Conservation (phyloP, 345 rosid species). For the Rubroshorea leprosula region DNA sequence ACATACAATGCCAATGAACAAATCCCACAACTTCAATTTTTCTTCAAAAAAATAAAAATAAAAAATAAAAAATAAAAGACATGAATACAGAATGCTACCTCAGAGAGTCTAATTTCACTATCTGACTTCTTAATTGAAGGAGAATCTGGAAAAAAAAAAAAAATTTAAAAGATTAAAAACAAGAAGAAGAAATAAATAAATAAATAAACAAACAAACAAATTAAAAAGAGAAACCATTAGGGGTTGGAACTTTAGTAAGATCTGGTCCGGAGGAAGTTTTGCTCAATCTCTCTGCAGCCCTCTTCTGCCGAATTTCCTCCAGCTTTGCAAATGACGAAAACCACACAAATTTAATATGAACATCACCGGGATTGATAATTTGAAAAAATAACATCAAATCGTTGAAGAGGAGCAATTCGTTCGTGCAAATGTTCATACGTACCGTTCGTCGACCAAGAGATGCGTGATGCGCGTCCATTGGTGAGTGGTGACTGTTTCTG, state of each 20-base stretch:
- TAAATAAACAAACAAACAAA: background rate
- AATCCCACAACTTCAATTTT: background rate
- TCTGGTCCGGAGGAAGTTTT: conserved; percentile 78
- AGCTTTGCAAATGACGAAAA: conserved; percentile 35
- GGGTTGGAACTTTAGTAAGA: conserved; percentile 46
- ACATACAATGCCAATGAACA: background rate
- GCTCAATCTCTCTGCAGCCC: conserved; percentile 86
- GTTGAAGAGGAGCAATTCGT: background rate
- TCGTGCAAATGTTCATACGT: conserved; percentile 12
- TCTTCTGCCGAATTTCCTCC: conserved; percentile 91
- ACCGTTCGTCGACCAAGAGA: conserved; percentile 96
- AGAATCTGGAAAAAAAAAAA: conserved; percentile 31
- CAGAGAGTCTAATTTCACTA: conserved; percentile 74
- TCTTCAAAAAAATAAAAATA: background rate
- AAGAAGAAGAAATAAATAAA: background rate
- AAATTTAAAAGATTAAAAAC: background rate
- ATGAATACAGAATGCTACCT: too few species aligned
- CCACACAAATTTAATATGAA: background rate
- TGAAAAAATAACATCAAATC: conserved; percentile 3
- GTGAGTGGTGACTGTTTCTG: too few species aligned
- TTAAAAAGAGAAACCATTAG: conserved; percentile 41
- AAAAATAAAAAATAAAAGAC: background rate
- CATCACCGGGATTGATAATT: background rate
- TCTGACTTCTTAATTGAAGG: conserved; percentile 65
- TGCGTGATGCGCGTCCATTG: conserved; percentile 82